Evolutionary conservation across 257 asterid species (phyloP).

Genomic region (Gentiana dahurica): DNA sequence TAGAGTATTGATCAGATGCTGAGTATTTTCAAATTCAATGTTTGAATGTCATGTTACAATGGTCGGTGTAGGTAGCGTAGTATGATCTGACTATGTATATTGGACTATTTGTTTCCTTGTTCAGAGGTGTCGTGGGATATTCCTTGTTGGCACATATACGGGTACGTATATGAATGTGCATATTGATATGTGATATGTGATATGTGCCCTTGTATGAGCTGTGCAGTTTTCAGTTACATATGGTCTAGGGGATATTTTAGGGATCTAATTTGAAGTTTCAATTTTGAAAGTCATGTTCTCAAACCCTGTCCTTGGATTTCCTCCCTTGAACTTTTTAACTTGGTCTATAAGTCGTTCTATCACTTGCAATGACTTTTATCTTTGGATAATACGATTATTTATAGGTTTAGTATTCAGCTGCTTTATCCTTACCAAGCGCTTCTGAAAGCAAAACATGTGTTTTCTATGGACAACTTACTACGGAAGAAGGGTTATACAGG

Average conservation of each 20-base stretch:
- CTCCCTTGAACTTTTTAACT: neutral
- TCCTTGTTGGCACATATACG: too few relatives aligned
- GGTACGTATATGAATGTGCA: too few relatives aligned
- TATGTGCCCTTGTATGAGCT: slow-evolving; percentile 1
- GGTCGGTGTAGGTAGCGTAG: too few relatives aligned
- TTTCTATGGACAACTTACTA: slow-evolving; percentile 72
- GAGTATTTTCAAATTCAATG: too few relatives aligned
- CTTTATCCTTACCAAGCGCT: slow-evolving; percentile 79
- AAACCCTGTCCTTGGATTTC: neutral
- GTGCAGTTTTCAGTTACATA: neutral
- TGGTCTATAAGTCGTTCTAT: neutral
- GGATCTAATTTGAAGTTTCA: too few relatives aligned
- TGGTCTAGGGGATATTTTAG: too few relatives aligned
- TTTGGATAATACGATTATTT: slow-evolving; percentile 13
- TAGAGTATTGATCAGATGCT: too few relatives aligned
- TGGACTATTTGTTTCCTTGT: too few relatives aligned
- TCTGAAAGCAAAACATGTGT: slow-evolving; percentile 80
- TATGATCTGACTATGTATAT: too few relatives aligned
- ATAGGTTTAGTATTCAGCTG: slow-evolving; percentile 52
- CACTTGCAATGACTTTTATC: neutral
- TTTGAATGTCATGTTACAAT: too few relatives aligned
- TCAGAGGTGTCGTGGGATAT: too few relatives aligned
- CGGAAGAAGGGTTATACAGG: slow-evolving; percentile 79
- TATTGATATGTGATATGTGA: too few relatives aligned
- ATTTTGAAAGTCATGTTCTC: neutral